Base-by-base conservation (phyloP, 768 basidiomycete species). In the Holtermannia corniformis region DNA sequence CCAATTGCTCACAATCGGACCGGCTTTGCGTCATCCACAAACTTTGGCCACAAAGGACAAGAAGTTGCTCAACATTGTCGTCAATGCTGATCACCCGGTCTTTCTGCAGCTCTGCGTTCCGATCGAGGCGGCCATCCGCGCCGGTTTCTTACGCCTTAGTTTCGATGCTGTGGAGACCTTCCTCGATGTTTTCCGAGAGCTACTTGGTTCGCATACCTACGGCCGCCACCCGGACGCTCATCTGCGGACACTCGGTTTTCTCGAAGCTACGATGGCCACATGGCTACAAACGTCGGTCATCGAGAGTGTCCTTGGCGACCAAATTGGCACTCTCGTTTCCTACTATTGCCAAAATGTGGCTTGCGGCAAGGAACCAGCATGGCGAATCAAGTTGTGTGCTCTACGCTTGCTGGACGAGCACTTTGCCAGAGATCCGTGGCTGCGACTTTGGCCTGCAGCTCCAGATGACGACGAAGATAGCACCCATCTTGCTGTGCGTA, bases 331-430 rank as follows among this genome's bases (percentile, higher is more conserved):
- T 21, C 69, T 91, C 26, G 80, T 78, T 54, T 64, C 63, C 0
- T 86, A 80, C 78, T 73, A 87, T 47, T 75, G 79, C 26, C 63
- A 62, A 3, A 71, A 76, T 52, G 67, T 82, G 43, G 54, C 56
- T 13, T 72, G 57, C 49, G 73, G 72, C 16, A 73, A 76, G 43
- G 65, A 82, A 4, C 72, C 74, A 1, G 81, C 80, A 2, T 91
- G 89, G 86, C 76, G 73, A 50, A 75, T 82, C 24, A 81, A 88
- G 3, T 47, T 69, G 3, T 75, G 54, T 23, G 73, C 86, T 25
- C 75, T 81, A 42, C 75, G 76, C 26, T 85, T 93, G 66, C 70
- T 90, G 44, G 81, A 83, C 54, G 67, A 66, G 41, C 89, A 85
- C 65, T 75, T 91, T 20, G 61, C 63, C 11, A 63, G 75, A 47